These are phyloP conservation scores for Solanum etuberosum DNA, from an alignment of 257 asterid species.

Conservation along the genomic window DNA sequence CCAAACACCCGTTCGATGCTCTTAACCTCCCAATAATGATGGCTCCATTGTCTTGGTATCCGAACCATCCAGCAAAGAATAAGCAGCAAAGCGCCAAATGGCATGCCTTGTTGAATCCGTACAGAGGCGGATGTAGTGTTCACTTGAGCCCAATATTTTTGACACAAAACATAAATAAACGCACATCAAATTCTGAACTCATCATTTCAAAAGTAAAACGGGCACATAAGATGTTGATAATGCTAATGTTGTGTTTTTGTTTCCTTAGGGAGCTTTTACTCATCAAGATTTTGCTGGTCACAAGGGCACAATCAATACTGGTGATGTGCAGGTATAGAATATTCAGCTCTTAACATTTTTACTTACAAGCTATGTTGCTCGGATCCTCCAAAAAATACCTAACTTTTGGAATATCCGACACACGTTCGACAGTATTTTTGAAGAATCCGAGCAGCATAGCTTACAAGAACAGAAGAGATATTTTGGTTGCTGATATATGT, in stretches of 20 bases:
- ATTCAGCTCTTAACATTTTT: background rate
- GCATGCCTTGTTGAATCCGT: background rate
- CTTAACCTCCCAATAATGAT: background rate
- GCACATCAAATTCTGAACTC: background rate
- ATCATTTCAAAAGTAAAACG: background rate
- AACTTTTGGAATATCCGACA: background rate
- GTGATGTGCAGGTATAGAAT: conserved; percentile 77
- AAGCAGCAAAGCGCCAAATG: background rate
- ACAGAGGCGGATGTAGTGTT: background rate
- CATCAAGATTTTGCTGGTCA: conserved; percentile 97
- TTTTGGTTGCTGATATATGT: background rate
- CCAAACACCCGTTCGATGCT: background rate
- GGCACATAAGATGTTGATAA: background rate
- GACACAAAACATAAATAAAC: background rate
- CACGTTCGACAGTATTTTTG: background rate
- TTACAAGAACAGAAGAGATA: background rate
- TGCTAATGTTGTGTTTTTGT: background rate
- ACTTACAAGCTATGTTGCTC: background rate
- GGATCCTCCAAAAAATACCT: background rate
- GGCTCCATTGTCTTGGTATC: background rate
- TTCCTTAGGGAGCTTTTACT: conserved; percentile 59
- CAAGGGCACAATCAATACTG: conserved; percentile 66
- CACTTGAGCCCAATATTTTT: background rate
- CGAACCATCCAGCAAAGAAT: background rate
- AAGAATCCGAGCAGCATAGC: background rate